Evolutionary conservation across 306 rosid species (phyloP), one percentile per base, ranked within the genome.

Genomic region (Acacia melanoxylon): DNA sequence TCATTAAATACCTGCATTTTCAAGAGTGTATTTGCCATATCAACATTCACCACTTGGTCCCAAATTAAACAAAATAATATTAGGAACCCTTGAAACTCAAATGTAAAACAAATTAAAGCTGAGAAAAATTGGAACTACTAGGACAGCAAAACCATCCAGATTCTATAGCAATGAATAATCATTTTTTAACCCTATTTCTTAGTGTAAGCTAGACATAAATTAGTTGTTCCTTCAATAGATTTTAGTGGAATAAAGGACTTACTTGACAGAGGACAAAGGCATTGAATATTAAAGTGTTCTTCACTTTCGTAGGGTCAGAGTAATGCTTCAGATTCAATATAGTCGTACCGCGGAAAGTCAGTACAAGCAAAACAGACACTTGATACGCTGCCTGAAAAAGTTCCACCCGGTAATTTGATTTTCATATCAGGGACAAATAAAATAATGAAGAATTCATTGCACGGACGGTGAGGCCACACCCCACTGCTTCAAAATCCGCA

Each of bases 191-290:
- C 27, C 85, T 20, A 3, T 74, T 75, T 24, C 68, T 46, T 68
- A 40, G 24, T 17, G 58, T 59, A 67, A 52, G 76, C 58, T 24
- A 19, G 11, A 51, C 15, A 22, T 41, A 77, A 78, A 72, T 63
- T 20, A 33, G 56, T 16, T 61, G 37, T 29, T 44, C 70, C 40
- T 2, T 48, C 35, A 61, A 46, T 61, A 44, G 48, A 61, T 33
- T 73, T 51, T 49, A 81, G 45, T 35, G 63, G 19, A 51, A 68
- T 56, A 22, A 68, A 85, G 52, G 56, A 81, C 94, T 86, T 92
- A 96, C 99, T 87, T 96, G 99, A 76, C 90, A 91, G 75, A 96
- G 87, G 81, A 96, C 99, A 87, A 96, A 96, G 15, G 99, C 85
- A 78, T 96, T 96, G 88, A 96, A 96, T 86, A 96, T 96, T 90